Evolutionary conservation across 805 yeast species (phyloP).

Genomic region (Teunomyces pallodes): DNA sequence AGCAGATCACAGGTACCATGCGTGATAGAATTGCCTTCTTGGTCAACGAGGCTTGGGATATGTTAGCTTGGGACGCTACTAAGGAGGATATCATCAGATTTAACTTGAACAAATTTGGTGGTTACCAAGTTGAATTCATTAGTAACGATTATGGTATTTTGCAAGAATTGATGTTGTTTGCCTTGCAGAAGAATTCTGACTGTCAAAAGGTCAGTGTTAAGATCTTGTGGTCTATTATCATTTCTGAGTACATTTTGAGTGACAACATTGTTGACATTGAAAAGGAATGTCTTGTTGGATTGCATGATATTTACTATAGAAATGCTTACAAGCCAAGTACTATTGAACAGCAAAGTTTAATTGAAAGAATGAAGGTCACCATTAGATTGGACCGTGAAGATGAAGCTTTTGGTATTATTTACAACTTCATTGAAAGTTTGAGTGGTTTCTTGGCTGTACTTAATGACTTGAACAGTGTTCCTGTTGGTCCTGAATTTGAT

Average conservation of each 20-base stretch:
- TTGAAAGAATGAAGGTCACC: slow-evolving; percentile 47
- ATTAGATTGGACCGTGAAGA: slow-evolving; percentile 62
- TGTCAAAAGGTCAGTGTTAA: slow-evolving; percentile 64
- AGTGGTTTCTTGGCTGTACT: slow-evolving; percentile 62
- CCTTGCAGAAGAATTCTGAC: slow-evolving; percentile 61
- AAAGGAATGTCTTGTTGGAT: slow-evolving; percentile 58
- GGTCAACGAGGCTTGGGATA: slow-evolving; percentile 67
- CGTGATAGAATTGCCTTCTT: slow-evolving; percentile 57
- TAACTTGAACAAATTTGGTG: slow-evolving; percentile 61
- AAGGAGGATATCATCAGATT: slow-evolving; percentile 56
- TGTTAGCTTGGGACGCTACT: slow-evolving; percentile 61
- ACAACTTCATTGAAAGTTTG: slow-evolving; percentile 51
- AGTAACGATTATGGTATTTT: slow-evolving; percentile 56
- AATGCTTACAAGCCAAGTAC: slow-evolving; percentile 55
- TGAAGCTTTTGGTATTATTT: slow-evolving; percentile 52
- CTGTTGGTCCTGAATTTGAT: slow-evolving; percentile 78
- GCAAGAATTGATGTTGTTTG: slow-evolving; percentile 62
- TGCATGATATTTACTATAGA: slow-evolving; percentile 62
- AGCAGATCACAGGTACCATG: slow-evolving; percentile 59
- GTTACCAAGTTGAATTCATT: slow-evolving; percentile 66
- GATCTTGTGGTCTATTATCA: slow-evolving; percentile 67
- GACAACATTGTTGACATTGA: slow-evolving; percentile 60
- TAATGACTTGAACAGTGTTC: slow-evolving; percentile 68
- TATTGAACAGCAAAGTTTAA: slow-evolving; percentile 53
- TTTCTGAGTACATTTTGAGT: slow-evolving; percentile 61